These are phyloP conservation scores for Melanopsichium pennsylvanicum DNA, from an alignment of 1,284 basidiomycete species.

Conservation along the genomic window DNA sequence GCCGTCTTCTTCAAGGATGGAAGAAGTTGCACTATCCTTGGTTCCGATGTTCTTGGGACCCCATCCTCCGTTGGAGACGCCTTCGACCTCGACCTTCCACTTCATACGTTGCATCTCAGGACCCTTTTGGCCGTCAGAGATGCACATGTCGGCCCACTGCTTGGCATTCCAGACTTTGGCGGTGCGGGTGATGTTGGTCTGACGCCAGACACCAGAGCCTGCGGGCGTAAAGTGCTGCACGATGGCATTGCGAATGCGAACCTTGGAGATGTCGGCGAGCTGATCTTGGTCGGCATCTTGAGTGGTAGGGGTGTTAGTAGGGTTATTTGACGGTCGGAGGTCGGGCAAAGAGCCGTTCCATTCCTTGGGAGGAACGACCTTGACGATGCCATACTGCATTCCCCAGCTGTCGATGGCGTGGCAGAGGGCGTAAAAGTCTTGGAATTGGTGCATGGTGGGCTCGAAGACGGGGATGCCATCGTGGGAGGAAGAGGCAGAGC, in stretches of 20 bases:
- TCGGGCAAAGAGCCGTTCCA: constrained; percentile 59
- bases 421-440: constrained; percentile 63
- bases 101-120: constrained; percentile 61
- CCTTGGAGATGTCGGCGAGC: constrained; percentile 37
- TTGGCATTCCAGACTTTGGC: constrained; percentile 61
- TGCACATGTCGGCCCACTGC: constrained; percentile 62
- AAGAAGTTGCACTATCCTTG: constrained; percentile 19
- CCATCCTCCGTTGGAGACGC: constrained; percentile 45
- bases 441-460: constrained; percentile 63
- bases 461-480: constrained; percentile 63
- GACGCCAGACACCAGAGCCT: constrained; percentile 61
- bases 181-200: constrained; percentile 61
- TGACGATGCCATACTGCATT: constrained; percentile 64
- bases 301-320: not conserved
- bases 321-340: constrained; percentile 31
- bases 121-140: constrained; percentile 49
- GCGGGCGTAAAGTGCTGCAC: constrained; percentile 60
- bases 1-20: constrained; percentile 52
- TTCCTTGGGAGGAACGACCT: constrained; percentile 60
- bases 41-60: constrained; percentile 37
- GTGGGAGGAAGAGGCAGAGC: constrained; percentile 15
- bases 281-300: constrained; percentile 5
- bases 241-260: constrained; percentile 63
- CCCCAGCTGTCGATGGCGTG: constrained; percentile 62
- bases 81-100: constrained; percentile 54